These are phyloP conservation scores for Corchorus capsularis DNA, from an alignment of 345 rosid species.

Conservation along the genomic window DNA sequence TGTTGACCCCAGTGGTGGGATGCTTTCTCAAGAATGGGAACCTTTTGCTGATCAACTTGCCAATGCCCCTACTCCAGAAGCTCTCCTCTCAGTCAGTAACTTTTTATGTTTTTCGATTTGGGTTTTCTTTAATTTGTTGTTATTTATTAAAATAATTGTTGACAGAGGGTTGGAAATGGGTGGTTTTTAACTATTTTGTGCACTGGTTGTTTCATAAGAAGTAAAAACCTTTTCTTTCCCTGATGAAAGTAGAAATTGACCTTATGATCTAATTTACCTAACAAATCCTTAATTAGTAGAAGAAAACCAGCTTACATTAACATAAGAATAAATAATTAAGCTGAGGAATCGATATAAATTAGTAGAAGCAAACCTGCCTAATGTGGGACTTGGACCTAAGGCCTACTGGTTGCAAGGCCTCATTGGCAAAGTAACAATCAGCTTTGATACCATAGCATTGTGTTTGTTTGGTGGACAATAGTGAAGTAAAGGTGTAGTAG, in stretches of 20 bases:
- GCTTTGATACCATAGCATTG: background rate
- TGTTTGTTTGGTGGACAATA: background rate
- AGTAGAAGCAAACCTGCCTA: background rate
- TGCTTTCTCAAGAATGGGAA: conserved; percentile 97
- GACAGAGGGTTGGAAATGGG: background rate
- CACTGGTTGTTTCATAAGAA: background rate
- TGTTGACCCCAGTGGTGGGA: conserved; percentile 79
- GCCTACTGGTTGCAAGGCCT: background rate
- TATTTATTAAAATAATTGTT: background rate
- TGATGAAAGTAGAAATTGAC: background rate
- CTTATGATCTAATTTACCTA: background rate
- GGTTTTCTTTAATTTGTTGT: background rate
- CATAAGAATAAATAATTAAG: background rate
- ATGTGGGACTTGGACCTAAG: background rate
- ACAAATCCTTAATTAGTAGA: background rate
- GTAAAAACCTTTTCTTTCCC: background rate
- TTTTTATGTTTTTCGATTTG: background rate
- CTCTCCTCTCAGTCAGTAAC: conserved; percentile 49
- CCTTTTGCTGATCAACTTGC: conserved; percentile 89
- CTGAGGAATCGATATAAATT: background rate
- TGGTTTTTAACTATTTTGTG: background rate
- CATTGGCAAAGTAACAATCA: background rate
- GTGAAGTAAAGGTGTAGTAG: background rate
- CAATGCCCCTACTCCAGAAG: conserved; percentile 54
- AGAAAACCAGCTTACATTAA: background rate